These are phyloP conservation scores for Candida orba DNA, from an alignment of 805 yeast genomes.

Conservation along the genomic window DNA sequence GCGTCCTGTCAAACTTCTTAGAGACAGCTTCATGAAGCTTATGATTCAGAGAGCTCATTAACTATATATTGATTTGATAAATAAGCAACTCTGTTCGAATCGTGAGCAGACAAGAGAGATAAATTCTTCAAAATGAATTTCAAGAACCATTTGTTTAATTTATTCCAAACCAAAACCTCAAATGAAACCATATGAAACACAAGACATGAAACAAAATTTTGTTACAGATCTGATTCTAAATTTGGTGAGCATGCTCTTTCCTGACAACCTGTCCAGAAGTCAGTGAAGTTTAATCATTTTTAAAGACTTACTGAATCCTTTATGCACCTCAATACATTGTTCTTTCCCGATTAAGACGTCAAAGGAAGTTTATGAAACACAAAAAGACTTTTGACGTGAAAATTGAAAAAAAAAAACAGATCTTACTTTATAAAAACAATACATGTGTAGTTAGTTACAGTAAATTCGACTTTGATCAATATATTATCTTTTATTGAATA, in stretches of 20 bases:
- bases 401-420: too few relatives aligned
- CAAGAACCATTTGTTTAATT: too few relatives aligned
- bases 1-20: conserved; percentile 41
- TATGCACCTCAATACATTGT: conserved; percentile 11
- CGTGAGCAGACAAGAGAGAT: neutral
- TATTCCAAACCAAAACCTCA: too few relatives aligned
- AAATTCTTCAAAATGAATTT: neutral
- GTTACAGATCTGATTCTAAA: too few relatives aligned
- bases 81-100: neutral
- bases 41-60: conserved; percentile 1
- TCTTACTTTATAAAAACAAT: too few relatives aligned
- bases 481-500: too few relatives aligned
- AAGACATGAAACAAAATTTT: too few relatives aligned
- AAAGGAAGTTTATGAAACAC: conserved; percentile 7
- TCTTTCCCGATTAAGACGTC: conserved; percentile 17
- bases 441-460: too few relatives aligned
- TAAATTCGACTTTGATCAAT: too few relatives aligned
- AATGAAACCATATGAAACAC: too few relatives aligned
- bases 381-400: neutral
- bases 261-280: neutral
- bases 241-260: too few relatives aligned
- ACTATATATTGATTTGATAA: neutral
- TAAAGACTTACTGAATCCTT: neutral
- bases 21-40: conserved; percentile 37
- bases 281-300: neutral